Percentiles rank a stretch among this genome's conserved stretches.
These are phyloP conservation scores for Nitzschia palea DNA, from an alignment of 108 stramenopile genomes.

Conservation along the genomic window DNA sequence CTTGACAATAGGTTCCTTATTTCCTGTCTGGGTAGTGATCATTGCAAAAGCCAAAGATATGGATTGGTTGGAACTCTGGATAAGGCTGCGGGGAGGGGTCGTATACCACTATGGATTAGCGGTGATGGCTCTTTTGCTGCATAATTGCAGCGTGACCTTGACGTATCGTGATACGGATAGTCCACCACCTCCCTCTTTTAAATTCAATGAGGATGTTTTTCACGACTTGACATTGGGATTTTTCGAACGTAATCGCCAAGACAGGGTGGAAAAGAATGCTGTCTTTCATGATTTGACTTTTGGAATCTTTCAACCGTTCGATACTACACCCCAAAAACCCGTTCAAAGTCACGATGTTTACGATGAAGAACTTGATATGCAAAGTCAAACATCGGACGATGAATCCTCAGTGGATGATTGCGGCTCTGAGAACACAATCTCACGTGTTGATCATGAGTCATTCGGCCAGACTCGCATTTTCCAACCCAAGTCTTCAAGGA, in stretches of 20 bases:
- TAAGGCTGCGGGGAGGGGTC: not conserved
- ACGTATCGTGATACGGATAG: not conserved
- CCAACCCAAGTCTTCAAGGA: too few species aligned
- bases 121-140: not conserved
- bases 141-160: not conserved
- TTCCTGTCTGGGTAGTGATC: not conserved
- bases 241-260: not conserved
- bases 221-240: not conserved
- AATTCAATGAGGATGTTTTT: not conserved
- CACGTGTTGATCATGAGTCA: not conserved
- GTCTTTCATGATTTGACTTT: conserved; percentile 5
- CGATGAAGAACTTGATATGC: not conserved
- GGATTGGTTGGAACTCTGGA: not conserved
- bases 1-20: not conserved
- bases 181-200: too few species aligned
- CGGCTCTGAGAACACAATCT: not conserved
- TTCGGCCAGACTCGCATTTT: not conserved
- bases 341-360: not conserved
- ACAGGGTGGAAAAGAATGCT: too few species aligned
- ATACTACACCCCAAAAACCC: not conserved
- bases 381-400: not conserved
- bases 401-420: not conserved
- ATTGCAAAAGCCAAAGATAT: not conserved
- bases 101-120: not conserved
- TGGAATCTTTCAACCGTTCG: not conserved